These are phyloP conservation scores for Saussurea involucrata DNA, from an alignment of 129 eudicot genomes.

Conservation along the genomic window DNA sequence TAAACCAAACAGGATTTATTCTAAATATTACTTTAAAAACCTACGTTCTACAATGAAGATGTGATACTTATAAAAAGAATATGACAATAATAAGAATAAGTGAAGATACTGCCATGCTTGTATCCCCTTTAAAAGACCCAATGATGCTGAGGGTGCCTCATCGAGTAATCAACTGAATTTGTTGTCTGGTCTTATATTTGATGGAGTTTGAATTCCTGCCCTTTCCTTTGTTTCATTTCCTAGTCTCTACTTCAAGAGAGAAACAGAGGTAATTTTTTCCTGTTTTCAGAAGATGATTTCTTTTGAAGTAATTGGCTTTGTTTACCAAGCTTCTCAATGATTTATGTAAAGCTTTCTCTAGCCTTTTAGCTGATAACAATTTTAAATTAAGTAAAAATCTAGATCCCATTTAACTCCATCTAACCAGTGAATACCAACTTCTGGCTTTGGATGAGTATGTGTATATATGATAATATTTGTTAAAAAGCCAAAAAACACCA, in stretches of 20 bases:
- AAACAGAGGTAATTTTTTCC: no score
- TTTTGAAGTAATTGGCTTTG: no score
- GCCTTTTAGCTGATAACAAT: no score
- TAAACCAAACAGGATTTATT: slow-evolving; percentile 11
- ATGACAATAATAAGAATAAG: not conserved
- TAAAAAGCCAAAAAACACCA: no score
- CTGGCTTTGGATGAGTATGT: not conserved
- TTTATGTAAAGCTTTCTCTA: no score
- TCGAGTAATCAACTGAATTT: not conserved
- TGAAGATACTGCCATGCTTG: not conserved
- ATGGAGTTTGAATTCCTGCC: not conserved
- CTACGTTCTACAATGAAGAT: not conserved
- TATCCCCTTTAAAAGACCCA: slow-evolving; percentile 5
- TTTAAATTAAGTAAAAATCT: no score
- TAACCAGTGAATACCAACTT: not conserved
- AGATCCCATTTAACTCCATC: not conserved
- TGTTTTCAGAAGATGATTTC: no score
- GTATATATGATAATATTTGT: not conserved
- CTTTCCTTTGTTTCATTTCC: not conserved
- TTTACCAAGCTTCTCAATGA: no score
- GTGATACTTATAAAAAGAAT: not conserved
- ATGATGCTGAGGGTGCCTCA: not conserved
- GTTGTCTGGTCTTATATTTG: not conserved
- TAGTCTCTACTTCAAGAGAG: slow-evolving; percentile 1
- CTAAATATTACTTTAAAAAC: not conserved